Evolutionary conservation across 2,329 filamentous ascomycete species (phyloP).

Genomic region (Rhynchosporium secalis): DNA sequence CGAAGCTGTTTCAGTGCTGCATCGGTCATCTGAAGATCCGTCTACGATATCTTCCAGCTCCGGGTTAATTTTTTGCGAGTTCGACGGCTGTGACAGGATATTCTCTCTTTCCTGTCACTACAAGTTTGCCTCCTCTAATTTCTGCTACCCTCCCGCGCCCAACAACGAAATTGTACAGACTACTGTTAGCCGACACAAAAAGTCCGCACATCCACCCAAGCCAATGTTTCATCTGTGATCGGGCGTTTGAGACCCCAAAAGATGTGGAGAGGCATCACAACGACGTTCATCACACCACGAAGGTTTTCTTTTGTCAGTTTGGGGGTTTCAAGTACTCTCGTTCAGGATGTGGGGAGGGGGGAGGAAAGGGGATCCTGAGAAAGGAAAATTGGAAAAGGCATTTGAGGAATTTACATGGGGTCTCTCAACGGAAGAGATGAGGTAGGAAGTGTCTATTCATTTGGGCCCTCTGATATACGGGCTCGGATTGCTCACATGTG

Average conservation of each 20-base stretch:
- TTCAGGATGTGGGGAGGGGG: background rate
- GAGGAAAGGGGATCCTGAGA: background rate
- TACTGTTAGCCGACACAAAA: slow-evolving; percentile 10
- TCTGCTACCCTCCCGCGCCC: background rate
- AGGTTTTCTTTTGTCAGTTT: slow-evolving; percentile 11
- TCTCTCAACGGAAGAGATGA: background rate
- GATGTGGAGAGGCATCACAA: slow-evolving; percentile 15
- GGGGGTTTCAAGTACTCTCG: background rate
- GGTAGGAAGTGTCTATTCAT: background rate
- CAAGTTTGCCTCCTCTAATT: background rate
- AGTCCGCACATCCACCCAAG: slow-evolving; percentile 6
- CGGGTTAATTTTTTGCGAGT: background rate
- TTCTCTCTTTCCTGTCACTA: slow-evolving; percentile 8
- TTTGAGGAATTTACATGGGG: slow-evolving; percentile 10
- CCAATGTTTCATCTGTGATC: background rate
- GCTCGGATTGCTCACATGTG: too few relatives aligned
- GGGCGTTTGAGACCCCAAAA: slow-evolving; percentile 12
- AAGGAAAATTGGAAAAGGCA: slow-evolving; percentile 19
- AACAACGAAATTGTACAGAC: background rate
- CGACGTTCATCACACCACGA: slow-evolving; percentile 9
- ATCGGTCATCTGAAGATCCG: too few relatives aligned
- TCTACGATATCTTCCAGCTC: too few relatives aligned
- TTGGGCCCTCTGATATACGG: background rate
- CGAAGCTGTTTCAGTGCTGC: too few relatives aligned
- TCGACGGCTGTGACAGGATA: slow-evolving; percentile 5